Evolutionary conservation across 352 stramenopile species (phyloP), one percentile per base, ranked within the genome.

Genomic region (Ophiocytium majus): DNA sequence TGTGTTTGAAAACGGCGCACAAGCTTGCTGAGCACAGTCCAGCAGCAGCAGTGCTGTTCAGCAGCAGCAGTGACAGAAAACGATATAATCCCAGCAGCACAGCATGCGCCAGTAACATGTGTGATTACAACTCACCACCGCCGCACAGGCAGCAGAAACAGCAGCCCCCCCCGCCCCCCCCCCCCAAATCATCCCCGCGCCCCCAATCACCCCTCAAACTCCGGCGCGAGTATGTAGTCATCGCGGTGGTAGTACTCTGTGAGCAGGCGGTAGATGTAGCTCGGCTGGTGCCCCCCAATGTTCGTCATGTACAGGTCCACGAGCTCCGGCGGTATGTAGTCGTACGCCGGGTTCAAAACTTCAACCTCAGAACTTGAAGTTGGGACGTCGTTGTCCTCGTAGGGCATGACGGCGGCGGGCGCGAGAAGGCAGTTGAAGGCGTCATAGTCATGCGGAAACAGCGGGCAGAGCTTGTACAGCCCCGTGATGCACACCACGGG

Each of bases 291-390:
- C n/a, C 94, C 95, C 57, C 97, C 97, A 0, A 97, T 98, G 90
- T 99, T 99, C 50, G 97, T 99, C 75, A 99, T 96, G 89, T 98
- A 99, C 50, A 99, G 90, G 86, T 95, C 97, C 78, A 99, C 96
- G 43, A 97, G 94, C 88, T 98, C 94, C 19, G 97, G 96, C 63
- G 95, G 95, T 50, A 99, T 95, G 89, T 99, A 99, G 90, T 99
- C 97, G 91, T 98, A 98, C 35, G 96, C 93, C 1, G 96, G 97
- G 88, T 98, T 98, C 50, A 98, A 90, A 78, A 98, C 96, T 82
- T 88, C 85, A 31, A 90, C 79, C n/a, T n/a, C n/a, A n/a, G n/a
- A n/a, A n/a, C n/a, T n/a, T 19, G 86, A 79, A n/a, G 79, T 63
- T 71, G 89, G 78, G 50, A 71, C 34, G 31, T 86, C 50, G 34